phyloP scores from a whole-genome alignment of 345 rosid genomes.

The Brassica incana region DNA sequence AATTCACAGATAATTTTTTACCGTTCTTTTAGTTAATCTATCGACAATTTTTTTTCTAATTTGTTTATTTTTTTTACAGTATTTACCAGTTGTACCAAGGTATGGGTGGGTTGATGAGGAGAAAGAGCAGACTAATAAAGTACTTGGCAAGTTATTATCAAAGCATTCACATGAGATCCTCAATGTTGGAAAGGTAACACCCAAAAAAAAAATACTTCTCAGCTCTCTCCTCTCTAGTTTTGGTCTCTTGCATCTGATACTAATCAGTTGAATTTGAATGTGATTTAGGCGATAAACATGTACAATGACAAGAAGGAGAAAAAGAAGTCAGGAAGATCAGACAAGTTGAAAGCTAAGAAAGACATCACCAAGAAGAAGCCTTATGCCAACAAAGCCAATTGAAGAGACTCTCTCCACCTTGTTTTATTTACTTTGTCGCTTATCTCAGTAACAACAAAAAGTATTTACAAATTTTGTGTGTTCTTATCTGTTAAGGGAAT shows the following conservation, averaged over 20 bases:
- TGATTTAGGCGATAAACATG: constrained; percentile 66
- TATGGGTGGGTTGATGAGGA: constrained; percentile 59
- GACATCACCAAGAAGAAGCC: constrained; percentile 36
- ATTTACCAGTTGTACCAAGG: constrained; percentile 75
- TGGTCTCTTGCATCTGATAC: constrained; percentile 1
- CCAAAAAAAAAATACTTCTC: background rate
- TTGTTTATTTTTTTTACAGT: constrained; percentile 43
- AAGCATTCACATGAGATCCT: constrained; percentile 87
- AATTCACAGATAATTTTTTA: background rate
- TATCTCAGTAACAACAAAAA: background rate
- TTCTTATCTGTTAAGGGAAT: background rate
- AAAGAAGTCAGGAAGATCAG: constrained; percentile 42
- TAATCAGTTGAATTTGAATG: background rate
- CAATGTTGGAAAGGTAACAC: constrained; percentile 69
- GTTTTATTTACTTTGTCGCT: background rate
- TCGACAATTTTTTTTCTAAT: background rate
- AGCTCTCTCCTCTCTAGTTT: background rate
- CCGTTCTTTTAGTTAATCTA: too few relatives aligned
- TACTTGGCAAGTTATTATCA: constrained; percentile 77
- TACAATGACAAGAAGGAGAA: constrained; percentile 82
- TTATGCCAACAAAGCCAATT: constrained; percentile 23
- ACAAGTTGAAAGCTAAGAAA: constrained; percentile 40
- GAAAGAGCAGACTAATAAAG: constrained; percentile 77
- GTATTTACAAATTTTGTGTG: constrained; percentile 9
- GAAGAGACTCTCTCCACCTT: background rate